Base-by-base conservation (phyloP, 345 rosid genomes). In the Syzygium aromaticum region DNA sequence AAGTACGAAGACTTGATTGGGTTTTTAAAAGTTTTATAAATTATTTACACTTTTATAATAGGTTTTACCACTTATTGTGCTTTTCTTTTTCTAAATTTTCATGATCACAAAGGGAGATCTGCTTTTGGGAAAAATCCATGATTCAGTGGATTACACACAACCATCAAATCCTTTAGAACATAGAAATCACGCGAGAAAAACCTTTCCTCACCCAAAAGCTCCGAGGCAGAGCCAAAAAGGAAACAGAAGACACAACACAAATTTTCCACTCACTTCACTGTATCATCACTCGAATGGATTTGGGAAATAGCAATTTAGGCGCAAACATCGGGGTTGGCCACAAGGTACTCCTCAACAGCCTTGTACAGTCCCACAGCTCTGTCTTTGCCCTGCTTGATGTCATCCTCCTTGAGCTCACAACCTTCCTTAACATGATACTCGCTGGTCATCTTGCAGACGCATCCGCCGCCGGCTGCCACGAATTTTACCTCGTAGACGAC, bases 311-410 rank as follows among this genome's bases (percentile, higher is more conserved):
- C 3, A 80, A 80, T 51, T 87, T 83, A 92, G 83, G 90, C 90
- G 51, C 85, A 92, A 52, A 88, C 88, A 11, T 89, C 88, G 21
- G 93, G 92, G 17, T 92, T 86, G 30, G 91, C 87, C 40, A 85
- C 51, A 9, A 93, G 92, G 77, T 93, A 89, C 33, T 51, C 89
- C 63, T 93, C 93, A 15, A 92, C 88, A 56, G 87, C 88, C 84
- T 90, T 92, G 89, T 82, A 91, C 53, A 92, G 67, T 30, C 82
- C 93, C 89, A 89, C 54, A 38, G 90, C 89, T 84, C 87, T 91
- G 9, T 91, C 91, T 73, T 90, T 90, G 51, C 93, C 92, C 15
- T 78, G 85, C 89, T 86, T 91, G 10, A 90, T 77, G 19, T 91
- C 90, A 73, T 92, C 92, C 49, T 91, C 92, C 2, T 77, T 86